Base-by-base conservation (phyloP, 1,139 yeast species). In the Blastobotrys indianensis region DNA sequence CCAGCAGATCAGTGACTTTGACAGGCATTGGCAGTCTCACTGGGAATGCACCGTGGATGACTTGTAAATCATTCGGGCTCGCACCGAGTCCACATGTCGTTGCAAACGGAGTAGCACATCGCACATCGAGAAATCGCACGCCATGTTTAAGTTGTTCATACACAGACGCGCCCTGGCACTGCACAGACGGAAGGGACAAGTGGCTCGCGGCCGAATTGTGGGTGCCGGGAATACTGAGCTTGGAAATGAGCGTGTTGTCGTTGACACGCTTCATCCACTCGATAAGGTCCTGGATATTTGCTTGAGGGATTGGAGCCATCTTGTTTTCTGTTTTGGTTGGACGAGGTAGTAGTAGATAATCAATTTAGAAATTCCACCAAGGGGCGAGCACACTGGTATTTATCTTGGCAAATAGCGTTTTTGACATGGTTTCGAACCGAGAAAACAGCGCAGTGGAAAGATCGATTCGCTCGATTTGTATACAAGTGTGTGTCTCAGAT, bases 181-280 rank as follows among this genome's bases (percentile, higher is more conserved):
- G 83, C 31, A 84, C 92, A 0, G 87, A 79, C 16, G 92, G 92
- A 44, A 83, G 70, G 1, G 92, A 83, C n/a, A 76, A 68, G 62
- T 82, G 81, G 57, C 77, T 77, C 9, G 94, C 92, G 10, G 85
- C 87, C 30, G 86, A 74, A 60, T 84, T 84, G 68, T 85, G 94
- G 13, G 94, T 83, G 12, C 94, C 94, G 4, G 94, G 88, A 48
- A 84, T 71, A 0, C 90, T 72, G 48, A 85, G 70, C 53, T 73
- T 67, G 6, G 82, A 70, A 42, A 84, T 53, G 34, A 61, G 60
- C 36, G 74, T 68, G 62, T 79, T 70, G 62, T 81, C 85, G 49
- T 69, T 65, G 48, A 82, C 60, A 11, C 74, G 71, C 37, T 65
- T 63, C 68, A 80, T 67, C 94, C 94, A 84, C 42, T 67, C 55